Evolutionary conservation across 352 stramenopile species (phyloP).

Genomic region (Blastocystis sp.): DNA sequence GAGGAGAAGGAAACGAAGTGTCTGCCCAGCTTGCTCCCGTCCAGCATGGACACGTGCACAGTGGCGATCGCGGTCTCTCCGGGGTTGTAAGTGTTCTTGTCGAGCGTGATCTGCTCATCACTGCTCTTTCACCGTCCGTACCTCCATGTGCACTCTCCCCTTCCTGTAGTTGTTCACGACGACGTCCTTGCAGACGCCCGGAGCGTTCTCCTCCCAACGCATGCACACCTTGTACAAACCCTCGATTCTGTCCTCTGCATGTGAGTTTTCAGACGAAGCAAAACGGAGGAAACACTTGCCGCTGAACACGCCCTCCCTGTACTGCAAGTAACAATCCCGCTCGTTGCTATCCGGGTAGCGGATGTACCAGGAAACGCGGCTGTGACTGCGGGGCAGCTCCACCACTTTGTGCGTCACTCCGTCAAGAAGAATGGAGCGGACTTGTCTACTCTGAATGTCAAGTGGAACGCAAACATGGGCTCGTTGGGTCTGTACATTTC

Average conservation of each 20-base stretch:
- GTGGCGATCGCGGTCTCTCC: background rate
- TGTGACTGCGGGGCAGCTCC: background rate
- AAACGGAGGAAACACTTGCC: background rate
- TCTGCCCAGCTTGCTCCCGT: background rate
- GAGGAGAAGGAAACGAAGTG: background rate
- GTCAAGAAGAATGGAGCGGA: background rate
- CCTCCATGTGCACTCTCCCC: background rate
- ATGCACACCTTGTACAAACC: background rate
- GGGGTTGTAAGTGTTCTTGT: conserved; percentile 17
- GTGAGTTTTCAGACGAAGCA: background rate
- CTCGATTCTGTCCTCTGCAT: background rate
- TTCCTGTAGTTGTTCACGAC: background rate
- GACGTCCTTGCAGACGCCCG: background rate
- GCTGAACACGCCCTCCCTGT: background rate
- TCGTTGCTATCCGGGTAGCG: background rate
- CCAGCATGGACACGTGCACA: background rate
- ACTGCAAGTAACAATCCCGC: background rate
- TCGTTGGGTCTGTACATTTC: conserved; percentile 4
- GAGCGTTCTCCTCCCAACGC: background rate
- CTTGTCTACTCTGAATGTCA: background rate
- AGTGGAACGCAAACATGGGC: background rate
- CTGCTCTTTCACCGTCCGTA: background rate
- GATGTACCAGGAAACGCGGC: background rate
- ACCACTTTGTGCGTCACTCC: background rate
- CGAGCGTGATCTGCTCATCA: background rate